phyloP scores from a whole-genome alignment of 257 asterid species.

The Gynochthodes officinalis region DNA sequence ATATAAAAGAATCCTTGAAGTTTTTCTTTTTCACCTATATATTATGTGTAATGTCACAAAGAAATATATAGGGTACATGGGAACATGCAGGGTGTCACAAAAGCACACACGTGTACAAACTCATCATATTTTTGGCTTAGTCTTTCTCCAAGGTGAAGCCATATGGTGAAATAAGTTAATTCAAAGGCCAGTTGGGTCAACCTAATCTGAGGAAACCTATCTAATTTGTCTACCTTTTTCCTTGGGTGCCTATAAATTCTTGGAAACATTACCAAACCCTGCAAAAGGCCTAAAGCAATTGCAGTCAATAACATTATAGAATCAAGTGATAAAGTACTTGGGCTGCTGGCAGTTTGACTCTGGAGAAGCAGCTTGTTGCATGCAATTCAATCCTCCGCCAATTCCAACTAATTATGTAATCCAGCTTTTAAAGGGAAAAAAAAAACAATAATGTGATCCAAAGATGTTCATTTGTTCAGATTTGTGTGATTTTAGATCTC shows the following conservation, averaged over 20 bases:
- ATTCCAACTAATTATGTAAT: slow-evolving; percentile 14
- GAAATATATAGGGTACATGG: no score
- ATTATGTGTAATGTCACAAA: no score
- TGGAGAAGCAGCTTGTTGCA: neutral
- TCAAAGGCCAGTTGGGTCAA: slow-evolving; percentile 4
- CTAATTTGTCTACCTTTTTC: neutral
- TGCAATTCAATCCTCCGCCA: neutral
- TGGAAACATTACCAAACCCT: slow-evolving; percentile 19
- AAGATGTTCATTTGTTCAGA: neutral
- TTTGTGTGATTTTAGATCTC: neutral
- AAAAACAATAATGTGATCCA: neutral
- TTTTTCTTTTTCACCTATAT: no score
- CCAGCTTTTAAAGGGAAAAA: neutral
- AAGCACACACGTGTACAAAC: no score
- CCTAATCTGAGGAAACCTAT: neutral
- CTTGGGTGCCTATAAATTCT: neutral
- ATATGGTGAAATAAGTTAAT: neutral
- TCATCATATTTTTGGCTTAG: no score
- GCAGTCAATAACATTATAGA: slow-evolving; percentile 11
- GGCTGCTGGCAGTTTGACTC: slow-evolving; percentile 29
- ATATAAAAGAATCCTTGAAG: no score
- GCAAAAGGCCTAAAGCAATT: slow-evolving; percentile 7
- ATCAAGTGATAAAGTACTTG: neutral
- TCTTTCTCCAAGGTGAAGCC: no score
- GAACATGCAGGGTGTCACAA: no score